Base-by-base conservation (phyloP, 2,329 filamentous ascomycete species). In the Sporothrix mexicana region DNA sequence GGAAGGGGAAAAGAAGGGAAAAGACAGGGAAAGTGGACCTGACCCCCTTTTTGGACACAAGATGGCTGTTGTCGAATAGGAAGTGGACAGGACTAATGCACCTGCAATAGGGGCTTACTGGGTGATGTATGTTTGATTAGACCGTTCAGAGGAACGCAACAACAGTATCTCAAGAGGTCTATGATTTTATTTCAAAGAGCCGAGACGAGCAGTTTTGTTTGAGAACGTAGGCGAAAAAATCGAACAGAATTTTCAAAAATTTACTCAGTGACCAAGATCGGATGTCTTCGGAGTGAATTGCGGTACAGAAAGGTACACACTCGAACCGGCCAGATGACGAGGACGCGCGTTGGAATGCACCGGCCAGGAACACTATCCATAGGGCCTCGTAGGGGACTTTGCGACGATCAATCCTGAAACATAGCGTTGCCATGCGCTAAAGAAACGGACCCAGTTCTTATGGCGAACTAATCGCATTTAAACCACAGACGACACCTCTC, bases 321-420 rank as follows among this genome's bases (percentile, higher is more conserved):
- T 17, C 4, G 51, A 10, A 20, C 15, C 51, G 20, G 17, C 9
- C 8, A 20, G 59, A 20, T 5, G 59, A 64, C 0, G 55, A 45
- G 41, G 66, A 68, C 47, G 47, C 64, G 47, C 64, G 64, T 53
- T 20, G 45, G 47, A 51, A 68, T 67, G 43, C 8, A 20, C 47
- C 41, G 30, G 30, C 30, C 30, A 36, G 30, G 30, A 36, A 36
- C 30, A 7, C 53, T 57, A 57, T 36, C 30, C 30, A 36, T 36
- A 36, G 30, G 30, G 30, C 5, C 30, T 36, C 7, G 30, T 36
- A 36, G 30, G 30, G 30, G 30, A 36, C 30, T 36, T 36, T 36
- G 30, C 30, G 30, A 36, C 30, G 30, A 36, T 36, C 30, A 36
- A 36, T 36, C 30, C 30, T 36, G 30, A 36, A 36, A 36, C 30